Evolutionary conservation across 1,139 yeast genomes (phyloP).

Genomic region (Geotrichum restrictum): DNA sequence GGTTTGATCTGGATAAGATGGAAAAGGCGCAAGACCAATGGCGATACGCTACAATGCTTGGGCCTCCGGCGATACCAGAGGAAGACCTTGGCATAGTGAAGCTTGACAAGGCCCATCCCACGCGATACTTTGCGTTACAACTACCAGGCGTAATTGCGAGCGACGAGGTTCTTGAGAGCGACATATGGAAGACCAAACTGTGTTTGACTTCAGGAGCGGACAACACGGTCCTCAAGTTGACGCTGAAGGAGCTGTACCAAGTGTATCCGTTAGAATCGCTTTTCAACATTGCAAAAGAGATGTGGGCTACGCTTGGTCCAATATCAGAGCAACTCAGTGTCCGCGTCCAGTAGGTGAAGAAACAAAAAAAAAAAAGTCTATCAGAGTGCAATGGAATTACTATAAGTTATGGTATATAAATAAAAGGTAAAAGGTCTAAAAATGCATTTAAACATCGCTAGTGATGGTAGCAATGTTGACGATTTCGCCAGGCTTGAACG

Average conservation of each 20-base stretch:
- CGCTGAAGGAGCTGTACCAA: not conserved
- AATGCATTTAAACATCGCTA: slow-evolving; percentile 9
- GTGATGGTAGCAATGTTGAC: slow-evolving; percentile 29
- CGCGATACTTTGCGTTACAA: not conserved
- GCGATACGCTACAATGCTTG: not conserved
- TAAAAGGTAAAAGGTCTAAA: not conserved
- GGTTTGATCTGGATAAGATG: slow-evolving; percentile 19
- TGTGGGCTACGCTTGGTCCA: not conserved
- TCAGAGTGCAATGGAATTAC: not conserved
- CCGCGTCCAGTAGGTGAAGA: no score
- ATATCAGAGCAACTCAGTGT: not conserved
- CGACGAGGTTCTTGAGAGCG: not conserved
- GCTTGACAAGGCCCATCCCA: not conserved
- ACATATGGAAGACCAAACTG: not conserved
- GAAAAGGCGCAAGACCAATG: slow-evolving; percentile 9
- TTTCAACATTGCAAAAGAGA: not conserved
- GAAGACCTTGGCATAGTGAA: not conserved
- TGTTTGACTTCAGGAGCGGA: no score
- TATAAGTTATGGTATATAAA: not conserved
- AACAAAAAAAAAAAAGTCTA: no score
- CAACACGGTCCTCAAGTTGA: no score
- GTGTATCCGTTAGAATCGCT: not conserved
- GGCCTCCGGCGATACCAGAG: not conserved
- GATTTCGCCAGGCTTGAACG: slow-evolving; percentile 93
- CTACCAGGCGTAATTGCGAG: not conserved